Conservation (phyloP, 1,284 basidiomycete genomes). For the Hymenochaete sp. region DNA sequence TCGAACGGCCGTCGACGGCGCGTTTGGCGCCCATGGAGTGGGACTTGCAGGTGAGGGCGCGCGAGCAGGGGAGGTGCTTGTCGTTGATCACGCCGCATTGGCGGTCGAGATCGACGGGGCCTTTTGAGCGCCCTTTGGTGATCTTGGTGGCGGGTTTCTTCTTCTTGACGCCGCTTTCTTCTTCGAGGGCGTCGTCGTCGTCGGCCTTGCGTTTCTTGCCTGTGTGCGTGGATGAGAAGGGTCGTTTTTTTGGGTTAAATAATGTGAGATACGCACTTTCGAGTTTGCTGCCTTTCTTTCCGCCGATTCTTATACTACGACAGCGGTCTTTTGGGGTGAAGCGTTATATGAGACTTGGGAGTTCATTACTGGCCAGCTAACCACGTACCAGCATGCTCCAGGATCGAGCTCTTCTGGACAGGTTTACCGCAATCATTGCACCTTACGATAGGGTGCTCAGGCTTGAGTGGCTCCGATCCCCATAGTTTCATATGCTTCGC, state of each 20-base stretch:
- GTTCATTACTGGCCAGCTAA: background rate
- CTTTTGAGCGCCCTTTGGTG: slow-evolving; percentile 70
- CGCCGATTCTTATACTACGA: slow-evolving; percentile 29
- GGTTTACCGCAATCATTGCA: slow-evolving; percentile 76
- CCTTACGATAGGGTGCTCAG: slow-evolving; percentile 62
- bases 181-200: slow-evolving; percentile 23
- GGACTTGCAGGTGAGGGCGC: slow-evolving; percentile 95
- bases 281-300: slow-evolving; percentile 46
- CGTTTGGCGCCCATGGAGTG: slow-evolving; percentile 98
- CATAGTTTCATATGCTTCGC: slow-evolving; percentile 83
- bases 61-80: slow-evolving; percentile 89
- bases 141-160: slow-evolving; percentile 59
- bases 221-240: slow-evolving; percentile 1
- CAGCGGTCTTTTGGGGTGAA: slow-evolving; percentile 24
- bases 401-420: slow-evolving; percentile 63
- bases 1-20: slow-evolving; percentile 80
- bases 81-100: slow-evolving; percentile 99
- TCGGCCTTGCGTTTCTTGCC: slow-evolving; percentile 24
- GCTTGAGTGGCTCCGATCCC: slow-evolving; percentile 61
- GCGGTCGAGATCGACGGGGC: slow-evolving; percentile 83
- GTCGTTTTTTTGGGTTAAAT: background rate
- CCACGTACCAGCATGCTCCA: slow-evolving; percentile 64
- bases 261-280: slow-evolving; percentile 28
- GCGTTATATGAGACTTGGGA: background rate
- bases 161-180: slow-evolving; percentile 38